These are phyloP conservation scores for Pythium periplocum DNA, from an alignment of 352 stramenopile species.

Conservation along the genomic window DNA sequence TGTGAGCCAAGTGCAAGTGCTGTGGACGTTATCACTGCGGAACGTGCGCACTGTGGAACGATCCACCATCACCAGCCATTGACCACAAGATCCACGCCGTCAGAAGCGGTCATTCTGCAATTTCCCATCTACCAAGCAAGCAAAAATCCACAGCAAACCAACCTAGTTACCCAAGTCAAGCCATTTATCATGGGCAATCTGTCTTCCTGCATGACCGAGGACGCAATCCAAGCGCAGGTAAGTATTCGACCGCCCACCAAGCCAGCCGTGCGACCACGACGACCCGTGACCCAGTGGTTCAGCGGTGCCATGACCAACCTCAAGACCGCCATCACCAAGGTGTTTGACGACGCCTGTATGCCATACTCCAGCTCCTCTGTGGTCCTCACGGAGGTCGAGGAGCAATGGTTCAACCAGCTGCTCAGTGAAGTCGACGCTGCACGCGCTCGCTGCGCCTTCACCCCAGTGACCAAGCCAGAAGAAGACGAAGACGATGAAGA, in stretches of 20 bases:
- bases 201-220: constrained; percentile 17
- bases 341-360: constrained; percentile 5
- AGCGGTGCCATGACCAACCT: constrained; percentile 2
- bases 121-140: constrained; percentile 20
- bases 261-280: not conserved
- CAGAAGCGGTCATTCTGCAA: constrained; percentile 27
- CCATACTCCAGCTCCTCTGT: constrained; percentile 10
- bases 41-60: not conserved
- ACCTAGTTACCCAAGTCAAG: not conserved
- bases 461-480: not conserved
- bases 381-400: constrained; percentile 16
- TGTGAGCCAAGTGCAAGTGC: too few relatives aligned
- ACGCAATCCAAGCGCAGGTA: constrained; percentile 19
- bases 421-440: constrained; percentile 5
- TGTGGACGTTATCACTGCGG: not conserved
- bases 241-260: constrained; percentile 1
- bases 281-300: not conserved
- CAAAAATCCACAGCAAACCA: constrained; percentile 2
- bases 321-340: constrained; percentile 9
- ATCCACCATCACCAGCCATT: not conserved
- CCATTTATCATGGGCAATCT: constrained; percentile 41
- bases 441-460: not conserved
- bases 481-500: not conserved
- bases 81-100: not conserved
- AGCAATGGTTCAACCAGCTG: constrained; percentile 13